These are phyloP conservation scores for Infundibulicybe gibba DNA, from an alignment of 768 basidiomycete species.

Conservation along the genomic window DNA sequence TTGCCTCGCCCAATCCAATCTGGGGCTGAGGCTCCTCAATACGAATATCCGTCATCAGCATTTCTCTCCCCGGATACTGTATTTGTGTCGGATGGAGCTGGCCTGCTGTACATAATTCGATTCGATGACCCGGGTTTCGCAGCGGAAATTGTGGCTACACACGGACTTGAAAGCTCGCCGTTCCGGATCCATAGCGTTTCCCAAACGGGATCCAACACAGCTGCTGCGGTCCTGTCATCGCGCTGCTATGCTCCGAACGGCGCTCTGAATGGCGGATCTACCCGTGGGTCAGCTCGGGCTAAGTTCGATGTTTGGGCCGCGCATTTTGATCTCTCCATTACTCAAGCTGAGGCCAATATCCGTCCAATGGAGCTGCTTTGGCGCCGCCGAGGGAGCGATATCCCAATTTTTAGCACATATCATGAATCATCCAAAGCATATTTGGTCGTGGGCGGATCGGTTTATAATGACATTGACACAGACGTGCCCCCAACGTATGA, in stretches of 20 bases:
- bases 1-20: slow-evolving; percentile 51
- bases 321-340: slow-evolving; percentile 39
- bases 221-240: slow-evolving; percentile 56
- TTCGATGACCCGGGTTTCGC: slow-evolving; percentile 35
- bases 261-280: slow-evolving; percentile 13
- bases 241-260: slow-evolving; percentile 31
- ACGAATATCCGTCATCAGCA: slow-evolving; percentile 72
- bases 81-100: slow-evolving; percentile 68
- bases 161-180: slow-evolving; percentile 32
- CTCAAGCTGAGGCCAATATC: slow-evolving; percentile 19
- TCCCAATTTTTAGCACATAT: slow-evolving; percentile 60
- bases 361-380: slow-evolving; percentile 54
- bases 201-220: slow-evolving; percentile 31
- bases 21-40: slow-evolving; percentile 35
- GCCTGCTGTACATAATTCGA: slow-evolving; percentile 59
- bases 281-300: slow-evolving; percentile 22
- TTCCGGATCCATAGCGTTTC: slow-evolving; percentile 38
- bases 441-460: slow-evolving; percentile 55
- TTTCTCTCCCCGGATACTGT: slow-evolving; percentile 48
- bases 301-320: slow-evolving; percentile 69
- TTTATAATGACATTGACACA: slow-evolving; percentile 41
- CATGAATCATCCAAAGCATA: slow-evolving; percentile 40
- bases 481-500: slow-evolving; percentile 37
- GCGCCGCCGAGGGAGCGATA: slow-evolving; percentile 65
- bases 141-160: slow-evolving; percentile 45